Percentiles rank a stretch among this genome's conserved stretches.
Evolutionary conservation across 371 early-diverging fungal genomes (phyloP).

Genomic region (Blakeslea trispora): DNA sequence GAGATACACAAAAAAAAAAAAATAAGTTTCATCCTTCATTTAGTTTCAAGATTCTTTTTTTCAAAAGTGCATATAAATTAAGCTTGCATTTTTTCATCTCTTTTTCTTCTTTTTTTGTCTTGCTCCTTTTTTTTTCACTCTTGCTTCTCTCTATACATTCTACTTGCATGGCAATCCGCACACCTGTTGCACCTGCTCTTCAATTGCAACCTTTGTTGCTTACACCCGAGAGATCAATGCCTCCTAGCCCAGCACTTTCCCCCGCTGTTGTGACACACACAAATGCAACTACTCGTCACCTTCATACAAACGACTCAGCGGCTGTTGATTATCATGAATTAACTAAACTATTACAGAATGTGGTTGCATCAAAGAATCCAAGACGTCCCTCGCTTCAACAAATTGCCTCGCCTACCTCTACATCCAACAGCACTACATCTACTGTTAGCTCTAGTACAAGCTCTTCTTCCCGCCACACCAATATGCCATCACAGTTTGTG

Average conservation of each 20-base stretch:
- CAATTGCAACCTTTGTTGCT: conserved; percentile 4
- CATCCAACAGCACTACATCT: conserved; percentile 4
- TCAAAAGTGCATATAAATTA: conserved; percentile 12
- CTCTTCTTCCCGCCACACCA: conserved; percentile 3
- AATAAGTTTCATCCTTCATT: conserved; percentile 4
- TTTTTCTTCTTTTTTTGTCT: conserved; percentile 4
- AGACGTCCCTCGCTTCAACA: conserved; percentile 6
- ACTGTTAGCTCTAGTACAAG: not conserved
- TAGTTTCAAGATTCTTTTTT: not conserved
- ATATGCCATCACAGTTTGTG: conserved; percentile 35
- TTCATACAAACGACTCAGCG: conserved; percentile 28
- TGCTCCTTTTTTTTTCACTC: conserved; percentile 2
- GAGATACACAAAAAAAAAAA: not conserved
- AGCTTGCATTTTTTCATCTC: conserved; percentile 4
- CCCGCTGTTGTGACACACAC: conserved; percentile 33
- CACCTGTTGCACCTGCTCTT: conserved; percentile 1
- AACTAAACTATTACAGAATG: conserved; percentile 28
- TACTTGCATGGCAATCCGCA: conserved; percentile 2
- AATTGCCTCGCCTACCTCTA: conserved; percentile 9
- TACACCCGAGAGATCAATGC: conserved; percentile 36
- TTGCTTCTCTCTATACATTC: conserved; percentile 4
- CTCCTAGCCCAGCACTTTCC: conserved; percentile 33
- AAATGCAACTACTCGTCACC: conserved; percentile 30
- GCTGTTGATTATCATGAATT: conserved; percentile 31
- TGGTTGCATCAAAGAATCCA: conserved; percentile 15